A percentile compares a stretch with the other conserved stretches of the same genome.
These are phyloP conservation scores for Suillus paluster DNA, from an alignment of 768 basidiomycete species.

Conservation along the genomic window DNA sequence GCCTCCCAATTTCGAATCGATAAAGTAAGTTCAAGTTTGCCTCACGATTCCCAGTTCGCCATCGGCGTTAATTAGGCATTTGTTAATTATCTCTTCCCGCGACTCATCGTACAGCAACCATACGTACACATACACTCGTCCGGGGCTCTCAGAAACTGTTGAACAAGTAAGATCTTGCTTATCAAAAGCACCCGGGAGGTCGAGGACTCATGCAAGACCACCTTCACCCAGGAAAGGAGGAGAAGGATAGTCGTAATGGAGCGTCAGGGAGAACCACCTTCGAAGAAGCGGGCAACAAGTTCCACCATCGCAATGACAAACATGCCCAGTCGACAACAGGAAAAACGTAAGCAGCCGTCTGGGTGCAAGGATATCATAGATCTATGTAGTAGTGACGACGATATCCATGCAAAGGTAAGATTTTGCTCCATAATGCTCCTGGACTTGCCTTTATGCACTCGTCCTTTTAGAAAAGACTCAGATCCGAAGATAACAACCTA, in stretches of 20 bases:
- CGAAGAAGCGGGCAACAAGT: slow-evolving; percentile 26
- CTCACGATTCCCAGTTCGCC: slow-evolving; percentile 8
- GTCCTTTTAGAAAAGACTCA: slow-evolving; percentile 25
- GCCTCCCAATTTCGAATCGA: slow-evolving; percentile 1
- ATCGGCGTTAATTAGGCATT: slow-evolving; percentile 7
- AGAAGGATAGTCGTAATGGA: slow-evolving; percentile 16
- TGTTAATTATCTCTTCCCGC: not conserved
- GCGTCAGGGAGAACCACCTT: slow-evolving; percentile 11
- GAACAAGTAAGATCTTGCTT: slow-evolving; percentile 31
- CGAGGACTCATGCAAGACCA: not conserved
- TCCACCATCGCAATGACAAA: slow-evolving; percentile 21
- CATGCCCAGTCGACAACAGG: slow-evolving; percentile 9
- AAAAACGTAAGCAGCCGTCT: slow-evolving; percentile 27
- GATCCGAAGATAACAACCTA: not conserved
- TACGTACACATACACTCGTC: not conserved
- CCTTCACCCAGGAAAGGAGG: slow-evolving; percentile 30
- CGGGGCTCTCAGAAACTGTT: not conserved
- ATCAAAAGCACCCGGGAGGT: slow-evolving; percentile 24
- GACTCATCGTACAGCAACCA: slow-evolving; percentile 2
- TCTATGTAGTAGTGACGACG: slow-evolving; percentile 35
- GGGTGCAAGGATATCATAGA: slow-evolving; percentile 26
- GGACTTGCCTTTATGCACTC: not conserved
- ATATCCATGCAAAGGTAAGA: slow-evolving; percentile 27
- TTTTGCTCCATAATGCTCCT: not conserved
- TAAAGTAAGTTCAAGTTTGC: slow-evolving; percentile 1